Evolutionary conservation across 225 moss, liverwort and hornwort genomes (phyloP), one percentile per base, ranked within the genome.

Genomic region (Physcomitrium patens): DNA sequence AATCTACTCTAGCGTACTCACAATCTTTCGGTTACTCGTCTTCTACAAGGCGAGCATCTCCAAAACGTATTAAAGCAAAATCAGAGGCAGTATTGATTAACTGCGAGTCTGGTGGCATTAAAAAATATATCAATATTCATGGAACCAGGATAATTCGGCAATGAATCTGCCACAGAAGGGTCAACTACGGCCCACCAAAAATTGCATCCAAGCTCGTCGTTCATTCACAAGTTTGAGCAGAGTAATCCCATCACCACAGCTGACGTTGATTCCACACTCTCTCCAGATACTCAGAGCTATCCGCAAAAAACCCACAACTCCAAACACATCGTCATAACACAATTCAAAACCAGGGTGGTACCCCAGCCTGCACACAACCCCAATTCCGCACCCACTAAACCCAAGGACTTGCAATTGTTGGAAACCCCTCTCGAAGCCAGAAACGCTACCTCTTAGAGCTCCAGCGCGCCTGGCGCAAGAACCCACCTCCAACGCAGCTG

Each of bases 361-460:
- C 31, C 31, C 31, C 31, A 37, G 4, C 31, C 31, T 37, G 31
- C 31, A 37, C 7, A 18, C 17, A 26, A 49, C 49, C 13, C 49
- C 16, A 55, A 10, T 20, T 55, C 24, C 58, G 26, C 58, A 58
- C 26, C 24, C 62, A 19, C 19, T 24, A 63, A 37, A 50, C 37
- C 31, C 51, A 31, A 73, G 5, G 20, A 10, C 22, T 22, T 44
- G 22, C 1, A 15, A 58, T 22, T 69, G 42, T 28, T 56, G 15
- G 8, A 8, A 57, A 45, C 26, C 12, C 49, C 49, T 15, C 49
- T 12, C 49, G 18, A 10, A 17, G 16, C 10, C 17, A 43, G 20
- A 44, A 57, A 19, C 20, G 41, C 13, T 47, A 60, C 71, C 60
- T 48, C 58, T 48, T 13, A 15, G 15, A 26, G 12, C 71, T 71